Evolutionary conservation across 1,284 basidiomycete genomes (phyloP).

Genomic region (Boletus smithii): DNA sequence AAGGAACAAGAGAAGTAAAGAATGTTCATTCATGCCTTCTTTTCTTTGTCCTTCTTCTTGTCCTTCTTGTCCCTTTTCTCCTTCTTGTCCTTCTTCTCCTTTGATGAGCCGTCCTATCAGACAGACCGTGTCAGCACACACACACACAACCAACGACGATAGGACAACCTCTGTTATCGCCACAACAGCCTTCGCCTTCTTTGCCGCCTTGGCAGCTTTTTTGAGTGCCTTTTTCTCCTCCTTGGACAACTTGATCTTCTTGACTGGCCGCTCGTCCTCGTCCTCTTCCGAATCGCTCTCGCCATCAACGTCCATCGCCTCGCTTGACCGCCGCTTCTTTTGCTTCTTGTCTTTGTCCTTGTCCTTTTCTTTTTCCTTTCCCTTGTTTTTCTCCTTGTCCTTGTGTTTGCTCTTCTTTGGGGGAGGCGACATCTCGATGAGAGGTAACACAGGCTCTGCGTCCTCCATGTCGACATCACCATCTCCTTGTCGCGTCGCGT

Average conservation of each 20-base stretch:
- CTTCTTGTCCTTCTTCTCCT: conserved; percentile 47
- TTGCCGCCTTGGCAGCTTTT: conserved; percentile 67
- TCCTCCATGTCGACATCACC: conserved; percentile 48
- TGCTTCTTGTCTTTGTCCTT: conserved; percentile 33
- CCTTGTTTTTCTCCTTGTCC: conserved; percentile 14
- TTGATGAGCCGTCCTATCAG: conserved; percentile 34
- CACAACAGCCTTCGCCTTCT: conserved; percentile 40
- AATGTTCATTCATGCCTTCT: conserved; percentile 37
- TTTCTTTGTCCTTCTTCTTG: conserved; percentile 46
- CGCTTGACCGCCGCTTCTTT: conserved; percentile 54
- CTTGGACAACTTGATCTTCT: conserved; percentile 75
- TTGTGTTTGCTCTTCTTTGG: conserved; percentile 43
- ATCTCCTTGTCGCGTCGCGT: conserved; percentile 18
- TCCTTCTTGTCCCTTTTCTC: conserved; percentile 44
- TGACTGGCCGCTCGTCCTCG: conserved; percentile 51
- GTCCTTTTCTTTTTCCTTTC: not conserved
- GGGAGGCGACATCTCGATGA: conserved; percentile 51
- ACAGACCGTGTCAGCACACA: conserved; percentile 8
- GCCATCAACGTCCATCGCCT: conserved; percentile 59
- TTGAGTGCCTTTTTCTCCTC: conserved; percentile 82
- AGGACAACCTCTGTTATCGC: conserved; percentile 38
- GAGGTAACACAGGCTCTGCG: conserved; percentile 48
- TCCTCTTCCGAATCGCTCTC: conserved; percentile 38
- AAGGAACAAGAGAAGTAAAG: conserved; percentile 1
- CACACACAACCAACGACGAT: conserved; percentile 2